Conservation (phyloP, 176 grass and related monocot species). For the Rhynchospora tenuis region DNA sequence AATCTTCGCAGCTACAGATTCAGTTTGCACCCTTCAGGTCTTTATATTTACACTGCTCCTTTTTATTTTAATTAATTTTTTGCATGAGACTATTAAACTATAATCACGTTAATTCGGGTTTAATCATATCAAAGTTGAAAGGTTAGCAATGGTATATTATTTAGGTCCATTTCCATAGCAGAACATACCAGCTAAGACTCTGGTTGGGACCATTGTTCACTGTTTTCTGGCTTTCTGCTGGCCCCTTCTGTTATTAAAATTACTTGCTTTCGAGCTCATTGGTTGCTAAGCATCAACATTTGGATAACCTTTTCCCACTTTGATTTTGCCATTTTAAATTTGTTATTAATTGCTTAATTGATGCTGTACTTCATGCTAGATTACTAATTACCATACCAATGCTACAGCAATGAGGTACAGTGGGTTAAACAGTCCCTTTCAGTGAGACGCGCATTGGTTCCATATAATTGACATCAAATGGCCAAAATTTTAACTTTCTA, state of each 20-base stretch:
- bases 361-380: constrained; percentile 2
- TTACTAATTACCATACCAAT: constrained; percentile 2
- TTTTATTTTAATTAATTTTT: not conserved
- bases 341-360: not conserved
- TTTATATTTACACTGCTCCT: not conserved
- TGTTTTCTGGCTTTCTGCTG: not conserved
- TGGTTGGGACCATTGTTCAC: not conserved
- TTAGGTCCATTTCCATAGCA: not conserved
- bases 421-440: too few species aligned
- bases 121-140: not conserved
- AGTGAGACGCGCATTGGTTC: too few species aligned
- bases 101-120: not conserved
- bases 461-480: not conserved
- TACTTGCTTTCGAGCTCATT: not conserved
- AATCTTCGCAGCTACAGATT: constrained; percentile 96
- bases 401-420: not conserved
- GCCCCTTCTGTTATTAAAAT: not conserved
- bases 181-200: not conserved
- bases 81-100: not conserved
- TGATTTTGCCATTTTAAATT: not conserved
- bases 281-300: not conserved
- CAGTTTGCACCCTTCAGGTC: constrained; percentile 99
- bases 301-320: not conserved
- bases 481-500: not conserved
- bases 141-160: not conserved